phyloP scores from a whole-genome alignment of 306 rosid genomes.

The Cyclanthera cordifolia region DNA sequence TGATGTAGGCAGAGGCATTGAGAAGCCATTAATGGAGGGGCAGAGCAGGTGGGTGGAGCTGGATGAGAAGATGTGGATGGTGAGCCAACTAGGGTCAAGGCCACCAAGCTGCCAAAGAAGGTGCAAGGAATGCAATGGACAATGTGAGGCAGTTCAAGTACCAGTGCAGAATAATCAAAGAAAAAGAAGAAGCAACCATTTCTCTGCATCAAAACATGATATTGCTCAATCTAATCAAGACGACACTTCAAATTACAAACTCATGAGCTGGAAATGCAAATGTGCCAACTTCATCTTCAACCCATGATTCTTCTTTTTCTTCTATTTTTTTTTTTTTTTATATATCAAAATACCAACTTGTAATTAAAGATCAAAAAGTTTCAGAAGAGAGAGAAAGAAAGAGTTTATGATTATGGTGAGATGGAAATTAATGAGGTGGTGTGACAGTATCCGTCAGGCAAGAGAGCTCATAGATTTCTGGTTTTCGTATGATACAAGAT shows the following conservation, averaged over 20 bases:
- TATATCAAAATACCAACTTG: neutral
- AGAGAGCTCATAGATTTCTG: conserved; percentile 29
- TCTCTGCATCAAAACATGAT: neutral
- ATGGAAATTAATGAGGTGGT: neutral
- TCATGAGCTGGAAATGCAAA: conserved; percentile 81
- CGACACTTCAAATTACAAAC: conserved; percentile 62
- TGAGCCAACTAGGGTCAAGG: conserved; percentile 48
- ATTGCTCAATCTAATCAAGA: conserved; percentile 38
- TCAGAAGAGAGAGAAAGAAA: neutral
- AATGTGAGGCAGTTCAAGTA: conserved; percentile 75
- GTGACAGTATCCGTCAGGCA: neutral
- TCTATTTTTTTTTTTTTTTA: neutral
- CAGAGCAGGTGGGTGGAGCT: too few relatives aligned
- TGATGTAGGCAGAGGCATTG: neutral
- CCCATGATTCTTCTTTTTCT: conserved; percentile 26
- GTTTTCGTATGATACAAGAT: conserved; percentile 57
- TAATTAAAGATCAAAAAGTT: conserved; percentile 1
- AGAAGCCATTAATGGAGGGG: neutral
- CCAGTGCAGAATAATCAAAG: conserved; percentile 35
- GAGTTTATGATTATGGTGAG: neutral
- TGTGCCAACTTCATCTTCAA: conserved; percentile 58
- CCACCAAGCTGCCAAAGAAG: conserved; percentile 58
- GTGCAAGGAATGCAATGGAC: conserved; percentile 50
- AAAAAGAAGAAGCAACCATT: conserved; percentile 11
- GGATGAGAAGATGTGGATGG: conserved; percentile 7